Conservation (phyloP, 2,329 filamentous ascomycete species). For the Claviceps maximensis region DNA sequence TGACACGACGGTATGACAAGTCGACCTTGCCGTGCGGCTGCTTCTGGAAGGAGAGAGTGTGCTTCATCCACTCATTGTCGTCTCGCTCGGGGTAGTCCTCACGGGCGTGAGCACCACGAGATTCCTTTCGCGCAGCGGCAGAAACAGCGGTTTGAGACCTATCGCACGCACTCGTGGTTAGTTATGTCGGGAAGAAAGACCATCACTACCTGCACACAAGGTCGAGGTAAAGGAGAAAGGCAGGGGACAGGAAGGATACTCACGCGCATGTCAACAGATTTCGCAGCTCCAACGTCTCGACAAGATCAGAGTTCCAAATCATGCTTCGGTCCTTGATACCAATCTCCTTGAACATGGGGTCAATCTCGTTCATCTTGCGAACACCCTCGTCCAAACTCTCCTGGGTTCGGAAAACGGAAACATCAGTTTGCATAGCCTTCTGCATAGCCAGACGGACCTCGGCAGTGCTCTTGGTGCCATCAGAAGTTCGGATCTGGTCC, state of each 20-base stretch:
- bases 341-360: conserved; percentile 65
- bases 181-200: too few species aligned
- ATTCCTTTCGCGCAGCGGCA: conserved; percentile 91
- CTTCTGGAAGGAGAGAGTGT: conserved; percentile 95
- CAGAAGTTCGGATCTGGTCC: conserved; percentile 71
- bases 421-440: conserved; percentile 95
- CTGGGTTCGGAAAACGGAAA: conserved; percentile 92
- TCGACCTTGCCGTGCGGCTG: conserved; percentile 77
- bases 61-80: conserved; percentile 98
- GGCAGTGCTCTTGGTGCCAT: conserved; percentile 74
- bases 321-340: conserved; percentile 97
- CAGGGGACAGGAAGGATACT: conserved; percentile 26
- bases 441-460: conserved; percentile 90
- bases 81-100: conserved; percentile 95
- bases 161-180: background rate
- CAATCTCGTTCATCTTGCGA: conserved; percentile 72
- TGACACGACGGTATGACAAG: conserved; percentile 73
- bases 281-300: conserved; percentile 88
- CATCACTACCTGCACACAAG: too few species aligned
- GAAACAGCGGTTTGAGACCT: conserved; percentile 82
- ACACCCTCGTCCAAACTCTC: conserved; percentile 91
- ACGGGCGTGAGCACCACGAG: conserved; percentile 88
- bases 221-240: background rate
- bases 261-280: conserved; percentile 95
- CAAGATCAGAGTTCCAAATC: conserved; percentile 98